Percentiles rank a stretch among this genome's conserved stretches.
Evolutionary conservation across 805 yeast species (phyloP).

Genomic region (Starmerella sp.): DNA sequence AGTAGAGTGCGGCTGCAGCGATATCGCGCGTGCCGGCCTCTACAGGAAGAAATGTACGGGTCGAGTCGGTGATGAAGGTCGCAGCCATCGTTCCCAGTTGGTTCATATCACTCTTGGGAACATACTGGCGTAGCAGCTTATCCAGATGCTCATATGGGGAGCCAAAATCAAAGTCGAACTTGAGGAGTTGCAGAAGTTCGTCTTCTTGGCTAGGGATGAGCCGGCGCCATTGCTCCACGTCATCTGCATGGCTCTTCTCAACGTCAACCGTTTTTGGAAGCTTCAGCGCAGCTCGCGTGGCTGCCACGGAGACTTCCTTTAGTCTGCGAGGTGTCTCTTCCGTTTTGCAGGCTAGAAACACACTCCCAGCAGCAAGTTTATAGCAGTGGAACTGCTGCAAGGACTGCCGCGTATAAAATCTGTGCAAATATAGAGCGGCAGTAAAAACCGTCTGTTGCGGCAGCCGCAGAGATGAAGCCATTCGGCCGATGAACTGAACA

Average conservation of each 20-base stretch:
- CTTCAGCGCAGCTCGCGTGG: conserved; percentile 40
- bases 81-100: conserved; percentile 15
- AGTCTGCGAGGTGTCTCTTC: conserved; percentile 42
- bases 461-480: conserved; percentile 36
- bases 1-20: conserved; percentile 33
- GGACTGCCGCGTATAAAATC: conserved; percentile 41
- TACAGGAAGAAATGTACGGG: conserved; percentile 30
- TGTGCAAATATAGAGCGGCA: conserved; percentile 39
- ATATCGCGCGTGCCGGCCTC: conserved; percentile 26
- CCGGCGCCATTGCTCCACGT: conserved; percentile 43
- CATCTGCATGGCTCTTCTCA: conserved; percentile 34
- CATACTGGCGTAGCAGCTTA: conserved; percentile 8
- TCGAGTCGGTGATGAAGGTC: conserved; percentile 31
- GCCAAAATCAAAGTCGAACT: conserved; percentile 39
- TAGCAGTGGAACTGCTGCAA: conserved; percentile 37
- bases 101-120: conserved; percentile 10
- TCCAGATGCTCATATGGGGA: conserved; percentile 29
- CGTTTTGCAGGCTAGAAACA: conserved; percentile 44
- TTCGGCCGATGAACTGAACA: conserved; percentile 36
- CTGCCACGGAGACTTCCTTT: conserved; percentile 39
- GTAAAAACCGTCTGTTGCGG: conserved; percentile 40
- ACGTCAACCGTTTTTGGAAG: conserved; percentile 27
- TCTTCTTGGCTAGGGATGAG: conserved; percentile 37
- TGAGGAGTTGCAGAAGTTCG: conserved; percentile 35
- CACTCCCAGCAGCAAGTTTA: conserved; percentile 40